Evolutionary conservation across 305 asterid genomes (phyloP), one percentile per base, ranked within the genome.

Genomic region (Salvia sclarea): DNA sequence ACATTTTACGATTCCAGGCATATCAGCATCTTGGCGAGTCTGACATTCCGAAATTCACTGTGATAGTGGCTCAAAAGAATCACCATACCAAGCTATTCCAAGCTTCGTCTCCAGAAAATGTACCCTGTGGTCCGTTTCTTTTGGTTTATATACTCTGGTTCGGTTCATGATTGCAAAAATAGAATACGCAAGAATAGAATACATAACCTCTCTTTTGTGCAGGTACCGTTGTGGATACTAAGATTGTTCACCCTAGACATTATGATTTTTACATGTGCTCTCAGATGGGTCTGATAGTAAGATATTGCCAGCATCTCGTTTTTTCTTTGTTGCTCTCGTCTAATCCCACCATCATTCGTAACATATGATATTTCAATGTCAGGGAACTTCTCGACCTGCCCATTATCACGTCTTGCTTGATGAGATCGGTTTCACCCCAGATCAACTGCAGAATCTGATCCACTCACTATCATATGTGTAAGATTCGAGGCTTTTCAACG

Each of bases 401-500:
- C 98, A 92, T 71, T 92, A 92, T 78, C 96, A 89, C 47, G 90
- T 89, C 48, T 80, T 92, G 85, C 78, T 86, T 25, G 92, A 92
- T 76, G 98, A 89, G 79, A 89, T 89, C 63, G 96, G 96, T 77
- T 92, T 92, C 88, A 81, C 96, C 69, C 92, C 98, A 14, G 90
- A 87, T 74, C 80, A 69, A 66, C 78, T 92, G 67, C 98, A 92
- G 77, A 83, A 87, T 64, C 79, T 92, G 72, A 82, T 92, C 69
- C 94, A 83, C 78, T 83, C 92, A 47, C 83, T 89, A 22, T 86
- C 96, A 63, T 89, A 87, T 17, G 95, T 86, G 96, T 92, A 88
- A 84, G 95, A 71, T 69, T 78, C 41, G 17, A 30, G 44, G 56
- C 74, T 43, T 13, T 10, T 47, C 31, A 21, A 18, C 62, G 16